Base-by-base conservation (phyloP, 768 basidiomycete species). In the Mycena maculata region DNA sequence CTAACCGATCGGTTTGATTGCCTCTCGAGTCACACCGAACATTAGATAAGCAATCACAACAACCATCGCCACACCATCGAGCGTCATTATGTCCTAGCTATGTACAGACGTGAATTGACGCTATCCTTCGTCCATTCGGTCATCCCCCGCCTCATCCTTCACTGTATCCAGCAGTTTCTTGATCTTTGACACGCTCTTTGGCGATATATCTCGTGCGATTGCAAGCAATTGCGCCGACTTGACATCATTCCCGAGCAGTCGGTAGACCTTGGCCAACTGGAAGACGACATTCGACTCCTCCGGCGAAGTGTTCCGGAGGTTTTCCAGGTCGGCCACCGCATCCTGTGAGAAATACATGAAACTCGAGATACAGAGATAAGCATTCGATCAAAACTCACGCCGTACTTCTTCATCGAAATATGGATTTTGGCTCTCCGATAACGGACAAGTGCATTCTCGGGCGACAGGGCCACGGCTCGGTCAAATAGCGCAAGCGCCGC, bases 271-370 rank as follows among this genome's bases (percentile, higher is more conserved):
- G 28, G 96, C 98, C 20, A 99, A 88, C 79, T 98, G 91, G 87
- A 98, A 98, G 65, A 96, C 89, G 62, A 99, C 93, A 81, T 98
- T 98, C 59, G 96, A 92, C 83, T 99, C 98, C 75, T 96, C 94
- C 9, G 97, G 97, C 38, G 96, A 93, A 68, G 88, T 83, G 76
- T 88, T 89, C 71, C 90, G 87, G 57, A 99, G 87, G 66, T 84
- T 82, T 79, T 95, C 90, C 76, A 99, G 85, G 77, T 96, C 94
- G 66, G 85, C 77, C 47, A 95, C 86, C 22, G 97, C 96, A 45
- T 84, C 83, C 96, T 98, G 81, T 69, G 68, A 64, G 72, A 74
- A 75, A 75, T 60, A 62, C 60, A 69, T 65, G 67, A 73, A 73
- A 70, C 62, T 67, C 54, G 27, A 55, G 54, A 56, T 59, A 71